Evolutionary conservation across 139 green algal genomes (phyloP).

Genomic region (Klebsormidium nitens): DNA sequence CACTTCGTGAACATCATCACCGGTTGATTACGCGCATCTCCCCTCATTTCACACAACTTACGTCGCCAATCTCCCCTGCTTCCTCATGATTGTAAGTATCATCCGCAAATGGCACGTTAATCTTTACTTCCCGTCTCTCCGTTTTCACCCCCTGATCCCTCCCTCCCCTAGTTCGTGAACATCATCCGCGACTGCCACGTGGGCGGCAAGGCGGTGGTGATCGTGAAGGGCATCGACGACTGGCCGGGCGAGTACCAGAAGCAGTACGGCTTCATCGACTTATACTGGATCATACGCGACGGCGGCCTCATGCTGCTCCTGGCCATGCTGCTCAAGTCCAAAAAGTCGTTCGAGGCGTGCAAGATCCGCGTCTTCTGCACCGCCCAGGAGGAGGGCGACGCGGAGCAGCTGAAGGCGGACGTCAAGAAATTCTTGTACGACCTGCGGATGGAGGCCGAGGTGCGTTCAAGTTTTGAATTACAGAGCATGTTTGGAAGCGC

Average conservation of each 20-base stretch:
- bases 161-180: constrained; percentile 21
- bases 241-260: constrained; percentile 38
- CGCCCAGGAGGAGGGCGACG: constrained; percentile 34
- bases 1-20: too few relatives aligned
- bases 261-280: constrained; percentile 41
- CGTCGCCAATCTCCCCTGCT: too few relatives aligned
- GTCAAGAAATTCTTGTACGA: constrained; percentile 47
- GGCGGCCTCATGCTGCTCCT: constrained; percentile 44
- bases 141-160: not conserved
- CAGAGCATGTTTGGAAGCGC: too few relatives aligned
- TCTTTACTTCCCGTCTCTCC: too few relatives aligned
- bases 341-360: constrained; percentile 34
- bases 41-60: too few relatives aligned
- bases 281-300: constrained; percentile 46
- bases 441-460: constrained; percentile 41
- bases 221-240: constrained; percentile 42
- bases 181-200: constrained; percentile 41
- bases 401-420: constrained; percentile 34
- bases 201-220: constrained; percentile 43
- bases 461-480: constrained; percentile 5
- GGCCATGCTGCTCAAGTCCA: constrained; percentile 26
- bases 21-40: too few relatives aligned
- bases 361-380: constrained; percentile 47
- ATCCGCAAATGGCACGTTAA: not conserved
- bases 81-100: too few relatives aligned